phyloP scores from a whole-genome alignment of 371 early-diverging fungal genomes.

The Saksenaea vasiformis region DNA sequence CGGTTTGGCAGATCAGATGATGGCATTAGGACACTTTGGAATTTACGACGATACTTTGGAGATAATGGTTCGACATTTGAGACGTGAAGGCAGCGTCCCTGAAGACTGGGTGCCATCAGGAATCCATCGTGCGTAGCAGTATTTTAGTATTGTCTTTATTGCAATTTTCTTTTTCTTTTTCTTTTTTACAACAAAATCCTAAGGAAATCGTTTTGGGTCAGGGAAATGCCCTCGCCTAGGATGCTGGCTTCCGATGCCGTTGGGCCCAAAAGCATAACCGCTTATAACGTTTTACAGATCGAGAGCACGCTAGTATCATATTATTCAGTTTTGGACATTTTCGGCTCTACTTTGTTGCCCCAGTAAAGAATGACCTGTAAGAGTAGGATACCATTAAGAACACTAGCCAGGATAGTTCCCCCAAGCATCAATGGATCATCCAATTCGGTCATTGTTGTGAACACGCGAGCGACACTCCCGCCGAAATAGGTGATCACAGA shows the following conservation, averaged over 20 bases:
- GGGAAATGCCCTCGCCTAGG: neutral
- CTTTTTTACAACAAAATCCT: neutral
- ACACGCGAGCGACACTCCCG: conserved; percentile 86
- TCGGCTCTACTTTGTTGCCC: conserved; percentile 23
- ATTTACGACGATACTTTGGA: conserved; percentile 82
- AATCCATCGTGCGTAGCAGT: neutral
- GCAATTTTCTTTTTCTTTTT: neutral
- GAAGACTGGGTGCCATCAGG: conserved; percentile 62
- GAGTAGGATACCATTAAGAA: conserved; percentile 79
- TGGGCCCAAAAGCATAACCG: neutral
- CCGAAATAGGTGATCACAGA: conserved; percentile 83
- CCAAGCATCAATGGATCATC: conserved; percentile 76
- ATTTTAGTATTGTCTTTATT: neutral
- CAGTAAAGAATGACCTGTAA: conserved; percentile 85
- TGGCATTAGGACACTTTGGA: conserved; percentile 71
- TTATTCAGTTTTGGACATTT: neutral
- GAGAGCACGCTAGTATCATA: neutral
- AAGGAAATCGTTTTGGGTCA: neutral
- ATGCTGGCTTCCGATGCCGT: neutral
- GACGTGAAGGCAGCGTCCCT: conserved; percentile 61
- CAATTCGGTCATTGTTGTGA: conserved; percentile 90
- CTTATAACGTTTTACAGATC: neutral
- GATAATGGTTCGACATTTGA: conserved; percentile 68
- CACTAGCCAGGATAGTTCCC: conserved; percentile 69
- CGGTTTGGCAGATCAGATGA: conserved; percentile 73